Percentiles rank a stretch among this genome's conserved stretches.
Evolutionary conservation across 805 yeast genomes (phyloP).

Genomic region (Babjeviella inositovora): DNA sequence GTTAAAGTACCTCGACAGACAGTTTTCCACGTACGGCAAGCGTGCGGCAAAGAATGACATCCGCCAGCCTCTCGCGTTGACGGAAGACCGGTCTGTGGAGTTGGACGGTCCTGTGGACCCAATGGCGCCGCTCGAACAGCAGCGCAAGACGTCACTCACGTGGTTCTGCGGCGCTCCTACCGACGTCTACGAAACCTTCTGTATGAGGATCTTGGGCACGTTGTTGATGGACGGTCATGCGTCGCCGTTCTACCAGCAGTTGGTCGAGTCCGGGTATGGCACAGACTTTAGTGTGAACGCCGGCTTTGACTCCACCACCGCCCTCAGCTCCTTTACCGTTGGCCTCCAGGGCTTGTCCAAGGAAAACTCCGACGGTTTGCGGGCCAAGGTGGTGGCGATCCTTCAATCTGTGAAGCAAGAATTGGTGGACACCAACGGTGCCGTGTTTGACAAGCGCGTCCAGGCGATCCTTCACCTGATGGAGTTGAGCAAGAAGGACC

Average conservation of each 20-base stretch:
- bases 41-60: constrained; percentile 13
- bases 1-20: constrained; percentile 34
- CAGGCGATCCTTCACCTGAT: constrained; percentile 81
- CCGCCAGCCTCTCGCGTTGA: constrained; percentile 29
- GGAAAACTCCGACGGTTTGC: constrained; percentile 28
- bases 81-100: constrained; percentile 13
- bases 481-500: constrained; percentile 72
- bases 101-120: constrained; percentile 76
- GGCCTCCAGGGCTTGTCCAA: constrained; percentile 66
- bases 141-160: constrained; percentile 68
- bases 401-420: constrained; percentile 22
- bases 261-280: constrained; percentile 76
- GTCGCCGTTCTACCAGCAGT: constrained; percentile 73
- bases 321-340: constrained; percentile 60
- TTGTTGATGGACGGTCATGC: constrained; percentile 83
- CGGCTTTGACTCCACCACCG: constrained; percentile 75
- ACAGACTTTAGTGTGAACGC: constrained; percentile 78
- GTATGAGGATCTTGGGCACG: constrained; percentile 53
- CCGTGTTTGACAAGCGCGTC: constrained; percentile 28
- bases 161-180: constrained; percentile 74
- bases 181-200: constrained; percentile 53
- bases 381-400: constrained; percentile 25
- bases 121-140: constrained; percentile 46
- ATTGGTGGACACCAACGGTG: constrained; percentile 21
- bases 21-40: constrained; percentile 36